Conservation (phyloP, 1,284 basidiomycete species). For the Vanrija humicola region DNA sequence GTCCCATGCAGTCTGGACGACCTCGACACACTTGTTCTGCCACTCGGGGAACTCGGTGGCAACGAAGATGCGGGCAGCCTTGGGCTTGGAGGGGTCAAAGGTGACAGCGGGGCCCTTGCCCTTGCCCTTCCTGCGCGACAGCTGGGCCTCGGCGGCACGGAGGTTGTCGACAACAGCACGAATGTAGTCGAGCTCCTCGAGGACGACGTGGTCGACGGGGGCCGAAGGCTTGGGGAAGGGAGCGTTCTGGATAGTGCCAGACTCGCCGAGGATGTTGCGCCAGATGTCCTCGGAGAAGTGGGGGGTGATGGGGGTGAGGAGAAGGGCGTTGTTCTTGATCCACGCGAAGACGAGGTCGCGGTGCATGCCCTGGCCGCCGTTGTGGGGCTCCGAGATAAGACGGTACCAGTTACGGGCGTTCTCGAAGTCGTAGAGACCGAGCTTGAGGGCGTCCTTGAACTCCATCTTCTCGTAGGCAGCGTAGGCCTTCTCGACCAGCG, state of each 20-base stretch:
- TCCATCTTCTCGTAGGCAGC: conserved; percentile 72
- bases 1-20: conserved; percentile 68
- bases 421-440: conserved; percentile 94
- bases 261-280: conserved; percentile 67
- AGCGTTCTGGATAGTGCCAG: conserved; percentile 75
- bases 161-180: conserved; percentile 56
- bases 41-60: conserved; percentile 88
- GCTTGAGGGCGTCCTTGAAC: conserved; percentile 94
- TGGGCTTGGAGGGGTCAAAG: conserved; percentile 74
- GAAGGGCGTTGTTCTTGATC: conserved; percentile 72
- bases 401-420: conserved; percentile 93
- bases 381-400: conserved; percentile 73
- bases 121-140: conserved; percentile 61
- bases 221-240: conserved; percentile 53
- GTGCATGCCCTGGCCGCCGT: conserved; percentile 74
- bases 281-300: conserved; percentile 95
- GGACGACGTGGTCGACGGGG: conserved; percentile 53
- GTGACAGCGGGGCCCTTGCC: conserved; percentile 52
- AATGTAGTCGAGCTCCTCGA: conserved; percentile 70
- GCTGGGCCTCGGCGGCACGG: conserved; percentile 76
- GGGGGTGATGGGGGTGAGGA: conserved; percentile 85
- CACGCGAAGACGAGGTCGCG: conserved; percentile 68
- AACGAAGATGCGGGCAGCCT: conserved; percentile 82
- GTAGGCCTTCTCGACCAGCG: conserved; percentile 75
- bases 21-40: conserved; percentile 79